Base-by-base conservation (phyloP, 2,329 filamentous ascomycete genomes). In the Colletotrichum neosansevieriae region DNA sequence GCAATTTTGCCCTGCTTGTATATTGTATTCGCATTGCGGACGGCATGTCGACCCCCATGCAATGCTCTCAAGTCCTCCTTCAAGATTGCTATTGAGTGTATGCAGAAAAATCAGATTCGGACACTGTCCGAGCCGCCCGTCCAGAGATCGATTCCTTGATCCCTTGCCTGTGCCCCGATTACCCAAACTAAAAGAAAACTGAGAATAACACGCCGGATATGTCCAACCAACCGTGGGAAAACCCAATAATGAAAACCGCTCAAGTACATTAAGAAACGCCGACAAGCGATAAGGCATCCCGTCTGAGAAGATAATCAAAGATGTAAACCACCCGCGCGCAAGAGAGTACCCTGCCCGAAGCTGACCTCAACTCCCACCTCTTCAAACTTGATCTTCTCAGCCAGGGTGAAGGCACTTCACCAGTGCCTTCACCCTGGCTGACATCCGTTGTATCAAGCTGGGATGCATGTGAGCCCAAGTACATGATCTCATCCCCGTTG, bases 61-160 rank as follows among this genome's bases (percentile, higher is more conserved):
- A 40, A 50, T 40, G 58, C 32, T 12, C 29, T 49, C 4, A 11
- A 42, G 19, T n/a, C 58, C 57, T 54, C 29, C 24, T 47, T 32
- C n/a, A 44, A 57, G 29, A 44, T 12, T 29, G 47, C 15, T 21
- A 63, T 36, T 5, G 24, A n/a, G 42, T 42, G 34, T 66, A 44
- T 60, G 66, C 56, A 24, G 47, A 38, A 50, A 56, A 60, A 40
- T 65, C 66, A 69, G 34, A 60, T 60, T 60, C 66, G 66, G 66
- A 69, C 66, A 54, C 47, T 50, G 66, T 66, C 66, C 66, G 54
- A 66, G 54, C 61, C 66, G 49, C 61, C 65, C 60, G 53, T 47
- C 60, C 40, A 32, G 6, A 56, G 54, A 54, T 54, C 51, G 50
- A 64, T 45, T 44, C 34, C 58, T 21, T 53, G 47, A 56, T 45